Percentiles rank a stretch among this genome's conserved stretches.
Evolutionary conservation across 83 land plant species (phyloP).

Genomic region (Thuja plicata): DNA sequence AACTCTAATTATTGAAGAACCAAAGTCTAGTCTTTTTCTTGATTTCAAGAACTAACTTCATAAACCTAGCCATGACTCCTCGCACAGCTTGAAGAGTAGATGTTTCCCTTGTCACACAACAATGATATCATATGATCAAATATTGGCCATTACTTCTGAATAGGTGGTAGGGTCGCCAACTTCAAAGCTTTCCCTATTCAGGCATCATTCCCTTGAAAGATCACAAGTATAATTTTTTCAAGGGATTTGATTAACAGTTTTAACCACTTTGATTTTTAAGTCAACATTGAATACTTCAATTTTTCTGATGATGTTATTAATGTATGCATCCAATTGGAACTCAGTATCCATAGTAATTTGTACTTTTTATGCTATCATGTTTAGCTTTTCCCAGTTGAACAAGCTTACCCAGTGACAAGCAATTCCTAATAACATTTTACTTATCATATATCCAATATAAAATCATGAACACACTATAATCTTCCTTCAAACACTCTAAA

Average conservation of each 20-base stretch:
- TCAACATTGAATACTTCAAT: neutral
- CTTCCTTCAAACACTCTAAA: neutral
- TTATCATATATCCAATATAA: neutral
- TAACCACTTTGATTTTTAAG: neutral
- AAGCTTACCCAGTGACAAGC: neutral
- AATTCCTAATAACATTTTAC: neutral
- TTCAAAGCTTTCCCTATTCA: neutral
- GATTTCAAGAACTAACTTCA: neutral
- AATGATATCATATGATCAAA: neutral
- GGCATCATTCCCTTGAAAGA: neutral
- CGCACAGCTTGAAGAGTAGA: neutral
- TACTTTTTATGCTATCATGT: neutral
- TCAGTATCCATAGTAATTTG: neutral
- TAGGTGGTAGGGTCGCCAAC: neutral
- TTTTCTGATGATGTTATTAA: neutral
- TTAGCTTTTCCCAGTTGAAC: neutral
- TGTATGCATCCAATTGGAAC: neutral
- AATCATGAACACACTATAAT: neutral
- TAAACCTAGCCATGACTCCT: neutral
- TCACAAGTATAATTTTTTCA: neutral
- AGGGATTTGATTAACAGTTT: neutral
- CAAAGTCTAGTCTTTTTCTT: neutral
- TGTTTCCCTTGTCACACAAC: neutral
- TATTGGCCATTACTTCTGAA: neutral
- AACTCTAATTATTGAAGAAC: no score